Conservation (phyloP, 208 protist genomes). For the Acanthamoeba castellanii region DNA sequence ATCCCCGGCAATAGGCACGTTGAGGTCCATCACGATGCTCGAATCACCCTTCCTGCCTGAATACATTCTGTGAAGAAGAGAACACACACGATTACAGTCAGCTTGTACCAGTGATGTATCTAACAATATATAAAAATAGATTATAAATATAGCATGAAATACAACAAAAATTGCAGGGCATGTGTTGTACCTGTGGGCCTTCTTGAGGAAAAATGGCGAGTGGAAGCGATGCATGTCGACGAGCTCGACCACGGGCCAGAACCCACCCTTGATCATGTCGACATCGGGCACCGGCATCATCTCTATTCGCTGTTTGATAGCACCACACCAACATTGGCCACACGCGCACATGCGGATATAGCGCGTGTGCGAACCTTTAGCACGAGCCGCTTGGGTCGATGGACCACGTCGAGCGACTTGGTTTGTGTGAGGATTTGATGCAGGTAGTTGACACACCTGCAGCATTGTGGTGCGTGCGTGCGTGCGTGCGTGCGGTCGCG, state of each 20-base stretch:
- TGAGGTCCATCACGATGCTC: constrained; percentile 38
- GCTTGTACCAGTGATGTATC: background rate
- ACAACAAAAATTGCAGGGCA: too few species aligned
- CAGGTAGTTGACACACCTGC: constrained; percentile 59
- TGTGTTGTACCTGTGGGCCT: background rate
- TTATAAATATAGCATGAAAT: too few species aligned
- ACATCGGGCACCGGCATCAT: constrained; percentile 65
- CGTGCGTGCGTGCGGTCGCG: too few species aligned
- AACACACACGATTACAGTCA: background rate
- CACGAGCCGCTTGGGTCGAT: background rate
- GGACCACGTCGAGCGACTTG: constrained; percentile 18
- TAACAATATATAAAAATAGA: too few species aligned
- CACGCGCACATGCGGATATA: too few species aligned
- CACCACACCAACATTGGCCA: too few species aligned
- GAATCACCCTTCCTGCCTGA: background rate
- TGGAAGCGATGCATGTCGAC: constrained; percentile 62
- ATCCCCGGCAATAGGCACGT: background rate
- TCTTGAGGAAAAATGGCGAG: constrained; percentile 42
- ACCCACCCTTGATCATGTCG: constrained; percentile 49
- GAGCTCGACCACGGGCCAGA: constrained; percentile 54
- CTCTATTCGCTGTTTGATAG: constrained; percentile 23
- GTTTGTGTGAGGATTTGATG: constrained; percentile 17
- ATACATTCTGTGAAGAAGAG: constrained; percentile 32
- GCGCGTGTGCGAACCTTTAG: background rate
- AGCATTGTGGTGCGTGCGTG: background rate